Conservation (phyloP, 148 eudicot genomes). For the Rhododendron ovatum region DNA sequence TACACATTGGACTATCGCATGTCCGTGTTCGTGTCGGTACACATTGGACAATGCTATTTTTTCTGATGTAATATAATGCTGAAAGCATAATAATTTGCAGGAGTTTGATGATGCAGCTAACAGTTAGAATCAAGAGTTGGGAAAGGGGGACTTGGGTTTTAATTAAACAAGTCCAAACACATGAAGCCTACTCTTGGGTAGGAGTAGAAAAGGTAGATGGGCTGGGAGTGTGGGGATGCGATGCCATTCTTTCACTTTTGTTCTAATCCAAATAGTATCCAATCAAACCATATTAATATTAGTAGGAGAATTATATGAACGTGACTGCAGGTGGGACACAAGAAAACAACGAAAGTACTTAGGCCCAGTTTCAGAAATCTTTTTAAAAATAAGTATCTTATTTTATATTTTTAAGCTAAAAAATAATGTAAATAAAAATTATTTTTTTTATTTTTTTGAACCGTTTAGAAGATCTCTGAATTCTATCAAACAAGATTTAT, state of each 20-base stretch:
- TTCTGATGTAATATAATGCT: background rate
- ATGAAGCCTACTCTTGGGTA: conserved; percentile 9
- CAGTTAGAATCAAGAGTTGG: background rate
- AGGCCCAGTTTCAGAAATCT: too few species aligned
- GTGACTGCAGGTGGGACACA: too few species aligned
- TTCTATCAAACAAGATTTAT: too few species aligned
- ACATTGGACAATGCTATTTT: background rate
- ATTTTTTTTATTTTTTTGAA: too few species aligned
- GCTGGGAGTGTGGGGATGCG: background rate
- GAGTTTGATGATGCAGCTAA: background rate
- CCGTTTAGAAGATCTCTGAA: too few species aligned
- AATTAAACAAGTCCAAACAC: background rate
- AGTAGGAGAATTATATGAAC: too few species aligned
- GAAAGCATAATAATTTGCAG: background rate
- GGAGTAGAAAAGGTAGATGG: background rate
- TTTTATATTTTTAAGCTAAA: too few species aligned
- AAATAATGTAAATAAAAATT: too few species aligned
- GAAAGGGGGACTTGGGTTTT: background rate
- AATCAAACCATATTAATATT: background rate
- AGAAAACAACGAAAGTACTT: too few species aligned
- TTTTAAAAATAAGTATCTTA: too few species aligned
- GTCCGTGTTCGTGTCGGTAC: background rate
- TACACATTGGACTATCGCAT: background rate
- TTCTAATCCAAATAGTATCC: background rate
- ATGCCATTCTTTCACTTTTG: background rate